phyloP scores from a whole-genome alignment of 2,329 filamentous ascomycete genomes.

The Daldinia sp. region DNA sequence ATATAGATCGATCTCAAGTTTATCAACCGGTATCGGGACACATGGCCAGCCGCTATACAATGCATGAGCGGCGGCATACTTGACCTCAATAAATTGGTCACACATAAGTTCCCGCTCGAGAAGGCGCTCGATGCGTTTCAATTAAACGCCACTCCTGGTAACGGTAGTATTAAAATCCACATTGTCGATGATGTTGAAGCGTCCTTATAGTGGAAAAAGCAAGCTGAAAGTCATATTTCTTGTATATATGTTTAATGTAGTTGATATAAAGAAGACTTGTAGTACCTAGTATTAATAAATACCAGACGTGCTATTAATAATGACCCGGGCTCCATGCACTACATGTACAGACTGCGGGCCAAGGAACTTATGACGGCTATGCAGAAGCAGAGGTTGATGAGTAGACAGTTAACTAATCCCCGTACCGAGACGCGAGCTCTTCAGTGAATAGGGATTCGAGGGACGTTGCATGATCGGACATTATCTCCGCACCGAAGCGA shows the following conservation, averaged over 20 bases:
- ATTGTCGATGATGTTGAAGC: slow-evolving; percentile 63
- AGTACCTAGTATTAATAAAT: slow-evolving; percentile 15
- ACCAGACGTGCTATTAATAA: slow-evolving; percentile 7
- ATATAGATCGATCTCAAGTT: slow-evolving; percentile 73
- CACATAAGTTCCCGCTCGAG: slow-evolving; percentile 73
- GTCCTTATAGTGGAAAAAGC: slow-evolving; percentile 28
- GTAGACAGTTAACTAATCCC: not conserved
- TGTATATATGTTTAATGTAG: slow-evolving; percentile 31
- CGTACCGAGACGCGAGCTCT: slow-evolving; percentile 19
- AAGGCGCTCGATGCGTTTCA: slow-evolving; percentile 69
- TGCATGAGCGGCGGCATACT: slow-evolving; percentile 70
- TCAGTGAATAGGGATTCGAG: slow-evolving; percentile 11
- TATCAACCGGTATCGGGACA: slow-evolving; percentile 78
- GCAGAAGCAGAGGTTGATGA: slow-evolving; percentile 1
- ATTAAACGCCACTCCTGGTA: slow-evolving; percentile 62
- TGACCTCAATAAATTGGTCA: slow-evolving; percentile 71
- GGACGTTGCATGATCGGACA: slow-evolving; percentile 35
- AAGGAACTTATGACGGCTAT: slow-evolving; percentile 9
- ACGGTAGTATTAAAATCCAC: slow-evolving; percentile 71
- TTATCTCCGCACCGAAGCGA: slow-evolving; percentile 26
- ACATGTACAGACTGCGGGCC: slow-evolving; percentile 9
- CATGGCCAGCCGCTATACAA: slow-evolving; percentile 75
- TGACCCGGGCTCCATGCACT: slow-evolving; percentile 12
- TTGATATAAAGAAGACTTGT: slow-evolving; percentile 17
- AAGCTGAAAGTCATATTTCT: slow-evolving; percentile 1